These are phyloP conservation scores for Ascochyta clinopodiicola DNA, from an alignment of 2,329 filamentous ascomycete genomes.

Conservation along the genomic window DNA sequence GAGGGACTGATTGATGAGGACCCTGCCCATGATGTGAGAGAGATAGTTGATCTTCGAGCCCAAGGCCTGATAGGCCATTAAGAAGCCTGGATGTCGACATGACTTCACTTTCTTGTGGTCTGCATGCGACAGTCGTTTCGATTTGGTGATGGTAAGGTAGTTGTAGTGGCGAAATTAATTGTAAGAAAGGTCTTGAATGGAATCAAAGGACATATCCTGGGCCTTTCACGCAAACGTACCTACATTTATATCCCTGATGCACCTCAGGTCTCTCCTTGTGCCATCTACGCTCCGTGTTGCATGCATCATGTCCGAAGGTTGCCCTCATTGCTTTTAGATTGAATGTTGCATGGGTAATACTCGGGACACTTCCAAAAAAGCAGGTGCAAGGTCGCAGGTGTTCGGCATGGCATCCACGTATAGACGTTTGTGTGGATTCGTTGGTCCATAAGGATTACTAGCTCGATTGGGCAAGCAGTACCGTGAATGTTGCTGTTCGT, in stretches of 20 bases:
- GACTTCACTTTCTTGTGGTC: too few species aligned
- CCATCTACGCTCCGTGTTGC: background rate
- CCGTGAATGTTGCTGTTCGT: background rate
- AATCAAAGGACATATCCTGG: too few species aligned
- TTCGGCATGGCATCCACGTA: background rate
- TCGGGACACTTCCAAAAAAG: constrained; percentile 6
- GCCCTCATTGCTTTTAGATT: constrained; percentile 10
- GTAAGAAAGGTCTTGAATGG: too few species aligned
- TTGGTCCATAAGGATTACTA: background rate
- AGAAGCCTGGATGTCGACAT: constrained; percentile 13
- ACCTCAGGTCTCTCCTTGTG: background rate
- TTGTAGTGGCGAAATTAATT: too few species aligned
- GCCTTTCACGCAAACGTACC: too few species aligned
- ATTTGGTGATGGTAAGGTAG: too few species aligned
- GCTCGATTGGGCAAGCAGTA: background rate
- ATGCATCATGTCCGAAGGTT: background rate
- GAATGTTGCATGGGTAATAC: background rate
- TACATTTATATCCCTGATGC: background rate
- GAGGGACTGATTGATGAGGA: constrained; percentile 20
- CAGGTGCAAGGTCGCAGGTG: background rate
- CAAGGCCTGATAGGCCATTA: constrained; percentile 24
- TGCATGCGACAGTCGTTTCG: background rate
- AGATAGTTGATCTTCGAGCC: constrained; percentile 25
- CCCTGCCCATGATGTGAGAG: constrained; percentile 37
- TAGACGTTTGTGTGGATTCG: background rate